A percentile compares a stretch with the other conserved stretches of the same genome.
Evolutionary conservation across 2,329 filamentous ascomycete species (phyloP).

Genomic region (Rhexocercosporidium sp.): DNA sequence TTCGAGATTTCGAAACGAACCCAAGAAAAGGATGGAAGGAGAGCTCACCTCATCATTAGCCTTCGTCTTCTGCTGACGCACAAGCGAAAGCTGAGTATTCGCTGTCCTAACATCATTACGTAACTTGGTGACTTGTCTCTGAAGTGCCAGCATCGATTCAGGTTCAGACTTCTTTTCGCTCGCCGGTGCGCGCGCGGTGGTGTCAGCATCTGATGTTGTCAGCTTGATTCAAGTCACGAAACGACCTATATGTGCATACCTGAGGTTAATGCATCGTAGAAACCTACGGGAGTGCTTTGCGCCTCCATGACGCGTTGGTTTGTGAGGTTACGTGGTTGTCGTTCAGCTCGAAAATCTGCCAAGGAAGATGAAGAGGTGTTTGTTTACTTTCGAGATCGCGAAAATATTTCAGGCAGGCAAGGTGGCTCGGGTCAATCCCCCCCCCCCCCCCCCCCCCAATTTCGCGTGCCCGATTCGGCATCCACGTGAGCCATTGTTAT

Average conservation of each 20-base stretch:
- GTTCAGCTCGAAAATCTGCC: not conserved
- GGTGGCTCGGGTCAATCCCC: not conserved
- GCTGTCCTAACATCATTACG: conserved; percentile 1
- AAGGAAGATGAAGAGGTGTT: not conserved
- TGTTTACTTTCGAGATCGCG: not conserved
- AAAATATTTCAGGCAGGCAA: not conserved
- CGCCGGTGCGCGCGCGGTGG: not conserved
- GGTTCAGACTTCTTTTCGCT: not conserved
- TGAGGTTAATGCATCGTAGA: not conserved
- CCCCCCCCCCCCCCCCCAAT: too few relatives aligned
- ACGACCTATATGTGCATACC: not conserved
- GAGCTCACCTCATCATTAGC: not conserved
- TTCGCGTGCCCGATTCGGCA: not conserved
- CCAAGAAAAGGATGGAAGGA: not conserved
- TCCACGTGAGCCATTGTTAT: not conserved
- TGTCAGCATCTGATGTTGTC: not conserved
- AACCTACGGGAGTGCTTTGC: not conserved
- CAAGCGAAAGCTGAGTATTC: conserved; percentile 4
- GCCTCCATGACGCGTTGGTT: not conserved
- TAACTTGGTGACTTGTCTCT: not conserved
- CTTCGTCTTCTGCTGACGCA: conserved; percentile 5
- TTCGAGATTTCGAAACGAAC: not conserved
- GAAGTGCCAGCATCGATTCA: not conserved
- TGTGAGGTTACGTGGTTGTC: not conserved
- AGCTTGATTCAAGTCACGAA: not conserved